phyloP scores from a whole-genome alignment of 2,329 filamentous ascomycete species.

The Fusarium brevicatenulatum region DNA sequence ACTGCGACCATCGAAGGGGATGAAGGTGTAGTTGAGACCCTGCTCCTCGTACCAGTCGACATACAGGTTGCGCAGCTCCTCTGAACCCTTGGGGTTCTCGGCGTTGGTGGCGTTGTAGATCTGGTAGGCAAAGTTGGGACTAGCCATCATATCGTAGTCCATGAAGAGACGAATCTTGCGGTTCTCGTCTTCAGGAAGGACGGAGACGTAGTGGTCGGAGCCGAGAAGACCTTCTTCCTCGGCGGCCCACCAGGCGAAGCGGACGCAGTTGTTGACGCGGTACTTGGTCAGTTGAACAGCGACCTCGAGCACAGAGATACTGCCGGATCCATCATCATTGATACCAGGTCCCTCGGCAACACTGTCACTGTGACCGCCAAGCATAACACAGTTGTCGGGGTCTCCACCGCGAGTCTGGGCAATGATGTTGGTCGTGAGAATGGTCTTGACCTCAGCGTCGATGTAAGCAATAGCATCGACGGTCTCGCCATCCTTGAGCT shows the following conservation, averaged over 20 bases:
- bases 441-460: conserved; percentile 64
- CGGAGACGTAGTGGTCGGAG: conserved; percentile 69
- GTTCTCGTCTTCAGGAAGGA: conserved; percentile 67
- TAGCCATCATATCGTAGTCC: conserved; percentile 78
- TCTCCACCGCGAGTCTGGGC: conserved; percentile 70
- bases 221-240: conserved; percentile 74
- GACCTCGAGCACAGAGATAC: conserved; percentile 69
- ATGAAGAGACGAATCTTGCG: conserved; percentile 71
- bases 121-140: conserved; percentile 72
- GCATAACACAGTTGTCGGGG: conserved; percentile 71
- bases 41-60: conserved; percentile 71
- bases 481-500: conserved; percentile 61
- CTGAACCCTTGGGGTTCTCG: conserved; percentile 75
- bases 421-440: conserved; percentile 68
- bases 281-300: conserved; percentile 68
- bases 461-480: conserved; percentile 69
- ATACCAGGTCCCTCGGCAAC: conserved; percentile 75
- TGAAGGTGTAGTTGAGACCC: conserved; percentile 73
- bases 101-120: conserved; percentile 78
- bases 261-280: conserved; percentile 71
- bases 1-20: conserved; percentile 80
- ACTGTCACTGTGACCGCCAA: conserved; percentile 72
- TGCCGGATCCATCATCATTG: conserved; percentile 81
- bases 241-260: conserved; percentile 74
- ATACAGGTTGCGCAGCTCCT: conserved; percentile 75